Evolutionary conservation across 2,329 filamentous ascomycete species (phyloP).

Genomic region (Cladosporium phlei): DNA sequence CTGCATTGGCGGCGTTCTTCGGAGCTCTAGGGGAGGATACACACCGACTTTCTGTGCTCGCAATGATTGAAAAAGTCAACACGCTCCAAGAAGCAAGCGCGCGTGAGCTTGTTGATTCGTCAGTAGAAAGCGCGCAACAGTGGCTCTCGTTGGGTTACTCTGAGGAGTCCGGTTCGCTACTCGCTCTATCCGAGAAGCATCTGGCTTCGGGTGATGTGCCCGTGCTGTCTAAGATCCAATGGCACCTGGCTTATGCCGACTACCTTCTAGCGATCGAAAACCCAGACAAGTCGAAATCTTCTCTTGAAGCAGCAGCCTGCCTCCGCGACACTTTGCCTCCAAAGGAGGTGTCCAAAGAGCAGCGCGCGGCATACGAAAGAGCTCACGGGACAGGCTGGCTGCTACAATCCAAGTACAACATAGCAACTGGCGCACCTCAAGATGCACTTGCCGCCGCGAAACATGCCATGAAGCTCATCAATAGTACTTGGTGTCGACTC

Average conservation of each 20-base stretch:
- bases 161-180: conserved; percentile 51
- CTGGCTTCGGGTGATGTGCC: conserved; percentile 38
- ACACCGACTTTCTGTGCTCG: conserved; percentile 15
- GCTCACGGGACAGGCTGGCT: conserved; percentile 27
- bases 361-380: conserved; percentile 21
- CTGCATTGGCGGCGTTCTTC: conserved; percentile 52
- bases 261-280: conserved; percentile 21
- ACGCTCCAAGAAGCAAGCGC: not conserved
- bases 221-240: conserved; percentile 43
- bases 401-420: conserved; percentile 22
- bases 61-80: conserved; percentile 14
- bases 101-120: not conserved
- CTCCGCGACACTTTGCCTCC: conserved; percentile 17
- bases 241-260: conserved; percentile 20
- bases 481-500: conserved; percentile 24
- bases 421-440: conserved; percentile 16
- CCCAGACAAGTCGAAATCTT: conserved; percentile 16
- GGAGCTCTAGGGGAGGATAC: conserved; percentile 53
- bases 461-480: conserved; percentile 24
- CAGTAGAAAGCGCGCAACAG: conserved; percentile 33
- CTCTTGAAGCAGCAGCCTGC: conserved; percentile 18
- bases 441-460: conserved; percentile 27
- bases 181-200: conserved; percentile 56
- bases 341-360: conserved; percentile 16
- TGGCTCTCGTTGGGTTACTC: conserved; percentile 58